Evolutionary conservation across 1,139 yeast genomes (phyloP).

Genomic region (Lodderomyces orthopsilosis): DNA sequence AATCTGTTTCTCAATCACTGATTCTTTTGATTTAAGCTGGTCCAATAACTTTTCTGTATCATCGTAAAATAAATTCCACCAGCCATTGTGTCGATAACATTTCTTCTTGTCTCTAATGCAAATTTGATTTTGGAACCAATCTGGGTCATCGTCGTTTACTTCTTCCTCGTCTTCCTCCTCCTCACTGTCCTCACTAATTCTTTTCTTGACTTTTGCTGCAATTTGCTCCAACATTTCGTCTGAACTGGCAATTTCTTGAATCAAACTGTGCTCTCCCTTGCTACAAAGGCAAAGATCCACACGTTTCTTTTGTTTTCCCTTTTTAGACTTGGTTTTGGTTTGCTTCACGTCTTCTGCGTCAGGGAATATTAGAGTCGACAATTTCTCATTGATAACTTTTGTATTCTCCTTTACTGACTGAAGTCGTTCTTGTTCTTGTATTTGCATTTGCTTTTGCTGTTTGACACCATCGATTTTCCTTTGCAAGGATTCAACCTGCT

Average conservation of each 20-base stretch:
- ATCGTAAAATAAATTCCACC: slow-evolving; percentile 58
- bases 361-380: slow-evolving; percentile 16
- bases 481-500: slow-evolving; percentile 19
- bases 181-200: slow-evolving; percentile 5
- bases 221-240: slow-evolving; percentile 17
- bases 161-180: slow-evolving; percentile 12
- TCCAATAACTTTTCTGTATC: slow-evolving; percentile 32
- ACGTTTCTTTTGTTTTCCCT: slow-evolving; percentile 28
- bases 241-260: slow-evolving; percentile 16
- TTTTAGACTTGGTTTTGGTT: slow-evolving; percentile 15
- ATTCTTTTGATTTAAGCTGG: slow-evolving; percentile 23
- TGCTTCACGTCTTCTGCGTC: slow-evolving; percentile 12
- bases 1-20: slow-evolving; percentile 23
- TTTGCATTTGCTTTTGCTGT: slow-evolving; percentile 18
- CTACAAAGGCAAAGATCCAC: slow-evolving; percentile 35
- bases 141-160: slow-evolving; percentile 18
- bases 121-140: slow-evolving; percentile 23
- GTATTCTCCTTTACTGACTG: slow-evolving; percentile 33
- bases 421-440: slow-evolving; percentile 22
- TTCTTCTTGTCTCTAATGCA: slow-evolving; percentile 66
- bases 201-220: slow-evolving; percentile 1
- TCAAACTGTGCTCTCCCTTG: slow-evolving; percentile 14
- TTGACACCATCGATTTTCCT: slow-evolving; percentile 22
- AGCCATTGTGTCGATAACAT: slow-evolving; percentile 64
- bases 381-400: slow-evolving; percentile 36